phyloP scores from a whole-genome alignment of 2,329 filamentous ascomycete species.

The Phaeosphaeria sp. region DNA sequence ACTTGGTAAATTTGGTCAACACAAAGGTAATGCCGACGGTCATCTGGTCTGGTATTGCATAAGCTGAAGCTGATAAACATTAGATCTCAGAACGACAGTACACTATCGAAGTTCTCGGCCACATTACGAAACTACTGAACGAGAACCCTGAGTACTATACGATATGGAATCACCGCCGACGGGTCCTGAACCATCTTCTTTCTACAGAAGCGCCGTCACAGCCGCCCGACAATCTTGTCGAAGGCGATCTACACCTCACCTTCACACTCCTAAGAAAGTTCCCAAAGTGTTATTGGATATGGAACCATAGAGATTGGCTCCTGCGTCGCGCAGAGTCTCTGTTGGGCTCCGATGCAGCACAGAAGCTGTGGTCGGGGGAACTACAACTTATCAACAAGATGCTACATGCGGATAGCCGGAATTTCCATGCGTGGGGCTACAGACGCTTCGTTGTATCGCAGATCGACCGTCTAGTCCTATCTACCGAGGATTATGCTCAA shows the following conservation, averaged over 20 bases:
- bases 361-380: slow-evolving; percentile 81
- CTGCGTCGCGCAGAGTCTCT: slow-evolving; percentile 73
- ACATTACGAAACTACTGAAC: slow-evolving; percentile 74
- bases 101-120: slow-evolving; percentile 65
- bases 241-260: slow-evolving; percentile 79
- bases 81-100: slow-evolving; percentile 57
- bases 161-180: slow-evolving; percentile 86
- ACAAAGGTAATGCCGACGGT: slow-evolving; percentile 59
- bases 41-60: neutral
- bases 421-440: slow-evolving; percentile 98
- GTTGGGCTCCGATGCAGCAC: slow-evolving; percentile 63
- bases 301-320: slow-evolving; percentile 92
- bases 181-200: slow-evolving; percentile 69
- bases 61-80: slow-evolving; percentile 1
- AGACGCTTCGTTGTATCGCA: slow-evolving; percentile 77
- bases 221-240: slow-evolving; percentile 62
- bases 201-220: slow-evolving; percentile 31
- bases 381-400: slow-evolving; percentile 85
- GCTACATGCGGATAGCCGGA: slow-evolving; percentile 83
- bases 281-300: slow-evolving; percentile 99
- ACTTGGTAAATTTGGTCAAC: slow-evolving; percentile 72
- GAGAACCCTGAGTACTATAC: slow-evolving; percentile 91
- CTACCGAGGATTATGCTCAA: slow-evolving; percentile 12
- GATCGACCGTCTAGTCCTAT: slow-evolving; percentile 65
- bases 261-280: slow-evolving; percentile 82